Evolutionary conservation across 2,329 filamentous ascomycete species (phyloP), one percentile per base, ranked within the genome.

Genomic region (Calonectria leucothoes): DNA sequence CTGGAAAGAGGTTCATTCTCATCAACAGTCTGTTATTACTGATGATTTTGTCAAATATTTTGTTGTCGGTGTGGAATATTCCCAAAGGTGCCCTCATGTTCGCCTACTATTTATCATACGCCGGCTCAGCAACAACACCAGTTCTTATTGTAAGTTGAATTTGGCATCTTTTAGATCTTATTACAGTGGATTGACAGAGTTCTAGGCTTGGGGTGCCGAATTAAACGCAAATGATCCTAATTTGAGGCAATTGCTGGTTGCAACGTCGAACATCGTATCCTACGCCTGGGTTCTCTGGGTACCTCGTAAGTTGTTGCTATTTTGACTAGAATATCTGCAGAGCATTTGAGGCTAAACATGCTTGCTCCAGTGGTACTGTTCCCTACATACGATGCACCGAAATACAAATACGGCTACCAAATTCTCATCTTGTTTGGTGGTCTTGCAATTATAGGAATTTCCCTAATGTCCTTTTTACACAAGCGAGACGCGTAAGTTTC

Each of bases 261-360:
- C 55, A 20, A 61, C 55, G 7, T 27, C 55, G 2, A 61, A 61
- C n/a, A 61, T 61, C 20, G 55, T 61, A 27, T 61, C 55, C 27
- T 61, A 61, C 33, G 55, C 55, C 55, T 61, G 55, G 55, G 55
- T 39, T 27, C 55, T 61, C 55, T 61, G 55, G 55, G 55, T 61
- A 7, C 55, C 55, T 39, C 14, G 55, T 61, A 39, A 61, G 55
- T 61, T 10, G 11, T 39, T 17, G 7, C 20, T 15, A 3, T 15
- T 35, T 15, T 4, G 14, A 25, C 3, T 4, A 59, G 12, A 7
- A 23, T 61, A 7, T 25, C 7, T 5, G 17, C 12, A 8, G 33
- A 8, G 27, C 20, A 20, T 23, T 15, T 27, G 25, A 61, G 2
- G 6, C 5, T 61, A 61, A 61, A 14, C 4, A 3, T 15, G 25